Base-by-base conservation (phyloP, 2,329 filamentous ascomycete genomes). In the Aspergillus flavus region DNA sequence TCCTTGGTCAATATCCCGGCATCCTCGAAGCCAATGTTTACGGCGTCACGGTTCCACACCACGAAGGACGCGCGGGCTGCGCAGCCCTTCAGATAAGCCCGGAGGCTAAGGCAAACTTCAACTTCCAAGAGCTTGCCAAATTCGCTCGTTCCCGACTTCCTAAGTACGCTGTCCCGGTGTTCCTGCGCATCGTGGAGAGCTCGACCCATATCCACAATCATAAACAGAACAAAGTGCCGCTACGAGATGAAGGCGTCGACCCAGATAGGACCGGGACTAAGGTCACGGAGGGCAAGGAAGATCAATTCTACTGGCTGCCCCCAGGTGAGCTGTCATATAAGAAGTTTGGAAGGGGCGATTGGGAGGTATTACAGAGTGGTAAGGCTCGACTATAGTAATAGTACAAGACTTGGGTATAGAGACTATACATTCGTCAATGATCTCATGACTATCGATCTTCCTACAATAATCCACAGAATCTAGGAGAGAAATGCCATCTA, bases 201-300 rank as follows among this genome's bases (percentile, higher is more conserved):
- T 63, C 75, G 4, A 71, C 70, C 10, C 78, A 79, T 62, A 79
- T 76, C 41, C 85, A 89, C 6, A 94, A 93, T 70, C 90, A 92
- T 74, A 94, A 94, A 79, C 91, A 93, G 77, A 91, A 92, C 73
- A 94, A 94, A 75, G 85, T 89, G 1, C 88, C 88, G 0, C 78
- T 93, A 53, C 83, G 89, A 70, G 85, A 86, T 53, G 88, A 91
- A 66, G 90, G 89, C 0, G 84, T 91, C 16, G 85, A 91, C 73
- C 84, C 86, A 4, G 73, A 73, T 6, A 81, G 81, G 62, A 74
- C 83, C 21, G 78, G 78, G 0, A 75, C 72, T 16, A 81, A 83
- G 64, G 82, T 81, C 10, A 71, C 74, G 11, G 80, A 76, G n/a
- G 78, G 79, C 0, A 71, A 71, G 53, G 73, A 73, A 28, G 82